Conservation (phyloP, 352 stramenopile species). For the Elongisporangium senticosum region DNA sequence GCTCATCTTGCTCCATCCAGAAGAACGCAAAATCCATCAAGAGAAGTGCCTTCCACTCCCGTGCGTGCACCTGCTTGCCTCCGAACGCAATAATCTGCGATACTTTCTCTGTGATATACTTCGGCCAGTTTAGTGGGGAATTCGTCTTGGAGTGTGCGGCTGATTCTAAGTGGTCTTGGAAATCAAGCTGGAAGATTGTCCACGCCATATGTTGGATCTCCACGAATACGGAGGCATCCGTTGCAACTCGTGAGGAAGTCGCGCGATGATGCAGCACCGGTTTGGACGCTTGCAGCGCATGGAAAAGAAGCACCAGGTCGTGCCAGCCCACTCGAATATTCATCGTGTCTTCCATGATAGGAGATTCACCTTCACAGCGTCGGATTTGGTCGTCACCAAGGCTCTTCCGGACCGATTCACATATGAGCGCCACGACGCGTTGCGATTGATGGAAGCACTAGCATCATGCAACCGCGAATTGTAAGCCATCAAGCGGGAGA, state of each 20-base stretch:
- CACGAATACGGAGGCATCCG: constrained; percentile 36
- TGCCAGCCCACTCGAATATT: constrained; percentile 33
- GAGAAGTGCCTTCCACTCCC: constrained; percentile 71
- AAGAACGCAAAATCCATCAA: constrained; percentile 67
- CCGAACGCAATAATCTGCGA: constrained; percentile 49
- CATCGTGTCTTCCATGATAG: constrained; percentile 6
- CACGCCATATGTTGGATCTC: constrained; percentile 41
- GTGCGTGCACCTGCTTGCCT: constrained; percentile 58
- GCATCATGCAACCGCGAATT: constrained; percentile 1
- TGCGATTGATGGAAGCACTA: constrained; percentile 60
- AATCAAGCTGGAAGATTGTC: constrained; percentile 10
- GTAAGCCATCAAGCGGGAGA: background rate
- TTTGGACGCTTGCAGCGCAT: constrained; percentile 70
- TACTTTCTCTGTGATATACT: constrained; percentile 26
- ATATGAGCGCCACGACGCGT: constrained; percentile 36
- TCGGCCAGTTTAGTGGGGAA: constrained; percentile 10
- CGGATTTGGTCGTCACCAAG: constrained; percentile 4
- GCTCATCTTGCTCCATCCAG: constrained; percentile 35
- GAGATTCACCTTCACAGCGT: background rate
- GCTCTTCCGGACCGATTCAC: constrained; percentile 36
- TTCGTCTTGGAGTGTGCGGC: background rate
- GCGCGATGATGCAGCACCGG: constrained; percentile 70
- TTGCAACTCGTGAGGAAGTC: constrained; percentile 43
- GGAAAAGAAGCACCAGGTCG: constrained; percentile 64
- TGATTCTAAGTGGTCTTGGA: background rate